Evolutionary conservation across 2,329 filamentous ascomycete species (phyloP), one percentile per base, ranked within the genome.

Genomic region (Paraphoma chrysanthemicola): DNA sequence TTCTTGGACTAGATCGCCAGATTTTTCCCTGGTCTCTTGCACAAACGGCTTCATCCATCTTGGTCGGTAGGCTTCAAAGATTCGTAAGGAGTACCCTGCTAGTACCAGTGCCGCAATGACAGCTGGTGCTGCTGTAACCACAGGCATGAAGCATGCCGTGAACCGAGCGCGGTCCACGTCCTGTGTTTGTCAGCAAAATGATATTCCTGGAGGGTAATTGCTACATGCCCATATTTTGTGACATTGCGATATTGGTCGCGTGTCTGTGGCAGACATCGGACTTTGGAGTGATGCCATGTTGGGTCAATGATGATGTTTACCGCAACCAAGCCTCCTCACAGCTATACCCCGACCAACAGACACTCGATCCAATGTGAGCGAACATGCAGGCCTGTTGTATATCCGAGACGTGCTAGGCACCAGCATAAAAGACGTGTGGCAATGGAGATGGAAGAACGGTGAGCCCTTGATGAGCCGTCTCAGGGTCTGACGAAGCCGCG

Each of bases 1-100:
- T 54, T 68, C 23, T 68, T 60, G 30, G 63, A 67, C 57, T 71
- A 78, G 47, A 64, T 72, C 51, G 68, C 73, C 47, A 73, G 60
- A 44, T 18, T 54, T 63, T 38, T 68, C 63, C 49, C 72, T 70
- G 10, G 59, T 52, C 58, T 77, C 73, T 44, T 59, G 55, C 10
- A 87, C 72, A 57, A 88, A 87, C 4, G 82, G 77, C 46, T 67
- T 76, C 17, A 78, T 79, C 85, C 85, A 87, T 73, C 64, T 71
- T 33, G 85, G 81, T 42, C 77, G 73, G 65, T 72, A 74, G 5
- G 59, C 52, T n/a, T 67, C 57, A 3, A 77, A 56, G 3, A 77
- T 48, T 29, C 69, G 59, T 3, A 79, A 38, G 5, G 70, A 61
- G 56, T 79, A 76, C 7, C 61, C 62, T n/a, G 79, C 47, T 2